Percentiles rank a stretch among this genome's conserved stretches.
These are phyloP conservation scores for Albifimbria verrucaria DNA, from an alignment of 2,329 filamentous ascomycete species.

Conservation along the genomic window DNA sequence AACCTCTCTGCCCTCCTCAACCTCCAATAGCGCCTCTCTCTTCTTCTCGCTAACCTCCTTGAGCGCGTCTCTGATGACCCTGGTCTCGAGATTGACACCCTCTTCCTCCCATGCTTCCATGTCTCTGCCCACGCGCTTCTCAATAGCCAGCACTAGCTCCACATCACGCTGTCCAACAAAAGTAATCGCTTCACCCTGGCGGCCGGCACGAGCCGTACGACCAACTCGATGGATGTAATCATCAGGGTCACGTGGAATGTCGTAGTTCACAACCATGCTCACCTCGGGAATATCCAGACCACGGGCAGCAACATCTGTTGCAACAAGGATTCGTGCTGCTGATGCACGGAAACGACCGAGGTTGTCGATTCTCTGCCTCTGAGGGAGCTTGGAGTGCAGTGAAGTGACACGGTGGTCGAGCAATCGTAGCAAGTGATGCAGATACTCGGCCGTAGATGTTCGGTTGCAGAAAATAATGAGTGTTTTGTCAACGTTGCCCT, in stretches of 20 bases:
- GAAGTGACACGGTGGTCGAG: conserved; percentile 89
- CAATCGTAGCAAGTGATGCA: conserved; percentile 83
- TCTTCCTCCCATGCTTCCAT: conserved; percentile 87
- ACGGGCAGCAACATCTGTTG: no score
- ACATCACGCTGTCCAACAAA: conserved; percentile 94
- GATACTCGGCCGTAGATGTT: conserved; percentile 79
- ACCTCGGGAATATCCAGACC: conserved; percentile 96
- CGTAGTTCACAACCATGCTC: conserved; percentile 87
- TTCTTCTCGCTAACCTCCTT: conserved; percentile 96
- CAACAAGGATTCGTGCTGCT: conserved; percentile 85
- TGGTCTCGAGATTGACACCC: conserved; percentile 87
- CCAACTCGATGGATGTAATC: conserved; percentile 97
- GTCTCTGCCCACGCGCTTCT: conserved; percentile 72
- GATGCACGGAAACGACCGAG: conserved; percentile 86
- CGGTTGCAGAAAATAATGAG: conserved; percentile 95
- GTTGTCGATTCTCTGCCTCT: conserved; percentile 82
- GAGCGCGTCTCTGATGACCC: conserved; percentile 79
- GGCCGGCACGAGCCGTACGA: conserved; percentile 88
- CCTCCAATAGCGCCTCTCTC: conserved; percentile 82
- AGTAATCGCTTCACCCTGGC: conserved; percentile 77
- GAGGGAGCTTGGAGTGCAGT: conserved; percentile 81
- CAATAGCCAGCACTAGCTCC: conserved; percentile 84
- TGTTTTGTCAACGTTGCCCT: conserved; percentile 69
- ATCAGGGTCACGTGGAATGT: conserved; percentile 91
- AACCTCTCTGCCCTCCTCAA: conserved; percentile 89